Base-by-base conservation (phyloP, 352 stramenopile species). In the Globisporangium yorkense region DNA sequence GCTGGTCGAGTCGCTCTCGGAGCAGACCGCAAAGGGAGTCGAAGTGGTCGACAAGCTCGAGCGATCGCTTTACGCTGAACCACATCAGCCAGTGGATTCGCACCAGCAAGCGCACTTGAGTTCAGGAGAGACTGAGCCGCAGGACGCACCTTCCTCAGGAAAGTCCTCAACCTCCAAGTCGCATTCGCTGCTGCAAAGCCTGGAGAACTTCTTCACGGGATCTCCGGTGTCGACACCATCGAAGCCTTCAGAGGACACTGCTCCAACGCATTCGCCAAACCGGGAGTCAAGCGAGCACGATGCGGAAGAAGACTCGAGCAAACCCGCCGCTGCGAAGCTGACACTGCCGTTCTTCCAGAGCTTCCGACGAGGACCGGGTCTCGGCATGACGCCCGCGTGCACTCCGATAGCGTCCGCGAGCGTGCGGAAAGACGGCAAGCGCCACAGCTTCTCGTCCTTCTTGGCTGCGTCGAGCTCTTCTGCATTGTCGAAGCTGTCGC, bases 271-370 rank as follows among this genome's bases (percentile, higher is more conserved):
- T 1, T 20, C 15, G 13, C 13, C 27, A 18, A 2, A 41, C 4
- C 40, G 21, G 18, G 45, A 43, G 3, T 1, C 9, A 24, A 55
- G 46, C 15, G 27, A 21, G 2, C 31, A 2, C 12, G 51, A 56
- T 5, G 16, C 16, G 16, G 18, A 46, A 16, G 40, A 68, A 13
- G 40, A 66, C 2, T 31, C 45, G 5, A 46, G 10, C 16, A 54
- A 49, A 35, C 0, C 15, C 2, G 44, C 44, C n/a, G 47, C 46
- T n/a, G 63, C 69, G 3, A 90, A 88, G 46, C 51, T 87, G 16
- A 74, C 80, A 1, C 57, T 90, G 7, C 76, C 77, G 12, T 79
- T 90, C 49, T 88, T 90, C 51, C 80, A 90, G 59, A 85, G 78
- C 52, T 82, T 86, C 10, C 68, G 75, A 56, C 81, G 80, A 47